Evolutionary conservation across 2,329 filamentous ascomycete species (phyloP).

Genomic region (Epichloe festucae): DNA sequence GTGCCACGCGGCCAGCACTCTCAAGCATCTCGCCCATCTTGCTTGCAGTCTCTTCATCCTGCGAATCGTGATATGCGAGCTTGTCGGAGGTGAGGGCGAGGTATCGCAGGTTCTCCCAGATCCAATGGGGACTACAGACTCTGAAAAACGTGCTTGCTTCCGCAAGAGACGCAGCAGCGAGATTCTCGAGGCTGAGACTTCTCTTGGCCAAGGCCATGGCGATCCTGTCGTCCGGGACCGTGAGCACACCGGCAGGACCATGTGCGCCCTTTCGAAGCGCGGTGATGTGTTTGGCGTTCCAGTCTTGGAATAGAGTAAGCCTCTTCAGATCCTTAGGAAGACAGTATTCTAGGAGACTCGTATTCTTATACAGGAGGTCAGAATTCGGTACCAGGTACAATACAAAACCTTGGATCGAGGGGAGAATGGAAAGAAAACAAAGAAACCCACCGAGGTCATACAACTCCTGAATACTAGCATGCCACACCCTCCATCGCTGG

Average conservation of each 20-base stretch:
- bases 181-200: not conserved
- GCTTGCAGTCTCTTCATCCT: not conserved
- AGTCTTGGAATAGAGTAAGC: not conserved
- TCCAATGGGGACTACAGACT: not conserved
- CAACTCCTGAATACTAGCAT: not conserved
- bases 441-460: not conserved
- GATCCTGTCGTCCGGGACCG: not conserved
- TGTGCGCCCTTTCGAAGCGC: not conserved
- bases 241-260: no score
- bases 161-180: not conserved
- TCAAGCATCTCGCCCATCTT: not conserved
- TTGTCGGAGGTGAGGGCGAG: not conserved
- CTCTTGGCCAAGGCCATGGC: not conserved
- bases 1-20: not conserved
- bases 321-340: not conserved
- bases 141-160: not conserved
- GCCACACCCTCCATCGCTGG: not conserved
- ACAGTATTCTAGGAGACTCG: not conserved
- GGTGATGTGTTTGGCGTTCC: not conserved
- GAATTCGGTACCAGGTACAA: not conserved
- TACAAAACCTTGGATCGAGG: not conserved
- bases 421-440: not conserved
- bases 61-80: not conserved
- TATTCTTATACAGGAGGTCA: not conserved
- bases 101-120: not conserved